Evolutionary conservation across 768 basidiomycete genomes (phyloP).

Genomic region (Termitomyces sp.): DNA sequence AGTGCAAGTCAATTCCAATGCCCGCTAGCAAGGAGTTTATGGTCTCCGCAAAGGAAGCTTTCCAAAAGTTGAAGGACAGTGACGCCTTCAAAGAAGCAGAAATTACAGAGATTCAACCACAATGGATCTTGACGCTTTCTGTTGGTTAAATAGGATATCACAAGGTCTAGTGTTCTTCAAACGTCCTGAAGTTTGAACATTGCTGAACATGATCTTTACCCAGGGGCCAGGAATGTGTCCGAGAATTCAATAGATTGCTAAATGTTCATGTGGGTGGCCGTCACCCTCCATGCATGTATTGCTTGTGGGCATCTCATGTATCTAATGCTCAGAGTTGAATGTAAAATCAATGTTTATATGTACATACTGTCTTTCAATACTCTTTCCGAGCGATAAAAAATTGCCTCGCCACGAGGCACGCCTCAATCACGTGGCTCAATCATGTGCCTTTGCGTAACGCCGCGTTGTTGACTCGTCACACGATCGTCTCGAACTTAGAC

Average conservation of each 20-base stretch:
- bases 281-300: too few species aligned
- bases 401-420: too few species aligned
- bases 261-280: too few species aligned
- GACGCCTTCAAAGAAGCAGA: background rate
- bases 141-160: background rate
- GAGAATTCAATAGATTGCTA: background rate
- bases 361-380: background rate
- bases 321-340: background rate
- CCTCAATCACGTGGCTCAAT: background rate
- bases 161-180: background rate
- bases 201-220: background rate
- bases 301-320: background rate
- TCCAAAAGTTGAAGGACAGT: background rate
- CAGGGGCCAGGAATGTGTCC: background rate
- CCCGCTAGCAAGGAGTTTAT: background rate
- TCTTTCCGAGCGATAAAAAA: too few species aligned
- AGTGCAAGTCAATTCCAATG: background rate
- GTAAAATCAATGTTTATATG: background rate
- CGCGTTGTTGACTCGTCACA: constrained; percentile 15
- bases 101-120: background rate
- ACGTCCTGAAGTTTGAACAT: background rate
- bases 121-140: background rate
- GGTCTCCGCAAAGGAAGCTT: background rate
- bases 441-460: constrained; percentile 3
- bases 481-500: background rate